Evolutionary conservation across 176 grass and related monocot species (phyloP).

Genomic region (Hordeum vulgare): MorexV3_pseudomolecules_assembly NC_058522.1:7936073-7936572

Average conservation of each 20-base stretch:
- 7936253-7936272: neutral
- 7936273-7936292: neutral
- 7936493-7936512: neutral
- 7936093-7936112: slow-evolving; percentile 42
- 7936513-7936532: neutral
- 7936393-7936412: neutral
- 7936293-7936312: neutral
- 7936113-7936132: slow-evolving; percentile 26
- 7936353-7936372: slow-evolving; percentile 3
- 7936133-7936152: slow-evolving; percentile 49
- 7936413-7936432: slow-evolving; percentile 1
- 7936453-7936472: neutral
- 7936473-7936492: neutral
- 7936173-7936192: neutral
- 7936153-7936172: neutral
- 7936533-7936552: neutral
- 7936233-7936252: neutral
- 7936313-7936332: slow-evolving; percentile 7
- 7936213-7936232: neutral
- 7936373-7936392: slow-evolving; percentile 11
- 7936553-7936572: neutral
- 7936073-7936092: slow-evolving; percentile 6
- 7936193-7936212: neutral
- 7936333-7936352: neutral
- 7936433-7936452: neutral